Conservation (phyloP, 2,329 filamentous ascomycete genomes). For the Colletotrichum sp. region DNA sequence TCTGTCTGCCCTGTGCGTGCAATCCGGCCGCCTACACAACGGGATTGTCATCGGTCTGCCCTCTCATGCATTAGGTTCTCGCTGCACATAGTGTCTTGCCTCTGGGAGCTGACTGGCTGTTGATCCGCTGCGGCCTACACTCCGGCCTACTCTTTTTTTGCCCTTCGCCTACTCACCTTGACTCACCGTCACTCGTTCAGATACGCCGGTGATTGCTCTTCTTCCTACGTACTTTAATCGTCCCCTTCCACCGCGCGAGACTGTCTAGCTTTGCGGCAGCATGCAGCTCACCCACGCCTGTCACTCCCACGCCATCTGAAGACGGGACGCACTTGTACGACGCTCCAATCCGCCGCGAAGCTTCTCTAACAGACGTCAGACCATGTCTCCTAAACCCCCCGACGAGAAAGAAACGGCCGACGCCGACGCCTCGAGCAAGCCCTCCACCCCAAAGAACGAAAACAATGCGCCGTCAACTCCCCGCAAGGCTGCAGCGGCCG, state of each 20-base stretch:
- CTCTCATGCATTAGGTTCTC: not conserved
- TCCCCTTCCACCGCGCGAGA: not conserved
- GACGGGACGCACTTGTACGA: constrained; percentile 7
- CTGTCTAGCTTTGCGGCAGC: constrained; percentile 12
- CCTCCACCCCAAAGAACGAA: not conserved
- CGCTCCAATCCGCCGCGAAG: not conserved
- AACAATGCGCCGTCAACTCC: constrained; percentile 9
- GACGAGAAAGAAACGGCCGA: constrained; percentile 18
- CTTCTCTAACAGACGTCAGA: constrained; percentile 15
- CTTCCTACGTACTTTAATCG: not conserved
- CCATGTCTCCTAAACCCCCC: constrained; percentile 20
- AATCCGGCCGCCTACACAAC: not conserved
- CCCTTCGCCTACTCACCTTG: not conserved
- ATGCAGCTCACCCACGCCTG: constrained; percentile 18
- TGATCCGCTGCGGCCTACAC: constrained; percentile 1
- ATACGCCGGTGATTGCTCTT: not conserved
- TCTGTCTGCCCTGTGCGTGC: not conserved
- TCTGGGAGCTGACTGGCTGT: not conserved
- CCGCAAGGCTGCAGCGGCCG: not conserved
- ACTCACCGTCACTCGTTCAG: not conserved
- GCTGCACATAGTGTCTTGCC: not conserved
- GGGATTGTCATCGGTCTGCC: not conserved
- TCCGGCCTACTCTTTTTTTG: not conserved
- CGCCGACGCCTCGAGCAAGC: not conserved
- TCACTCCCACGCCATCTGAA: not conserved